phyloP scores from a whole-genome alignment of 768 basidiomycete species.

The Russula virescens region DNA sequence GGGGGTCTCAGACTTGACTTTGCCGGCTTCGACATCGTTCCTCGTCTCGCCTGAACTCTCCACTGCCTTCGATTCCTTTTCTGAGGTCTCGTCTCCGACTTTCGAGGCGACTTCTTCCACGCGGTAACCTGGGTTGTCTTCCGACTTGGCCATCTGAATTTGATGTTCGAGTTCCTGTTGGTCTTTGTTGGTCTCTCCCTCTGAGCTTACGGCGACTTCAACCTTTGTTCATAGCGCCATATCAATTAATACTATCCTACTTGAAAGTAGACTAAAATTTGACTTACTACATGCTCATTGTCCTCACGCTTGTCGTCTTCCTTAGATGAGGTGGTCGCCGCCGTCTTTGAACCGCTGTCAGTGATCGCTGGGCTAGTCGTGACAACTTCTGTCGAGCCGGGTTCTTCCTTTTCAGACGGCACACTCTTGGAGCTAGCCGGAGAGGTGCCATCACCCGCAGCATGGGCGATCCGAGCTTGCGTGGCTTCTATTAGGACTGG shows the following conservation, averaged over 20 bases:
- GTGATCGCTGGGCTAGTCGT: not conserved
- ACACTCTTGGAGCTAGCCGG: not conserved
- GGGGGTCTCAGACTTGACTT: not conserved
- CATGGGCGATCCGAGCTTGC: not conserved
- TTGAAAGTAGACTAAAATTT: not conserved
- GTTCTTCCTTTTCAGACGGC: not conserved
- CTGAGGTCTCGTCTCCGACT: not conserved
- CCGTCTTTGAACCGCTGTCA: not conserved
- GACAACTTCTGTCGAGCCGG: not conserved
- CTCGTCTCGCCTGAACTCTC: not conserved
- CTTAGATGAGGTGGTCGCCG: not conserved
- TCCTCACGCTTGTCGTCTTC: not conserved
- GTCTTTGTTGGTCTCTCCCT: not conserved
- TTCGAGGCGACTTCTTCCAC: not conserved
- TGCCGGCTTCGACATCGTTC: not conserved
- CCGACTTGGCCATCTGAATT: not conserved
- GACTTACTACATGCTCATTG: conserved; percentile 1
- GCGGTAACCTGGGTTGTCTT: not conserved
- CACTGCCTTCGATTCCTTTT: not conserved
- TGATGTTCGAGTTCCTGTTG: conserved; percentile 1
- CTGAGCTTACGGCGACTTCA: not conserved
- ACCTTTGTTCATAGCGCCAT: not conserved
- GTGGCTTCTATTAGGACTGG: conserved; percentile 1
- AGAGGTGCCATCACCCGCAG: not conserved
- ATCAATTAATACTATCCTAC: not conserved